These are phyloP conservation scores for Seiridium unicorne DNA, from an alignment of 2,329 filamentous ascomycete genomes.

Conservation along the genomic window DNA sequence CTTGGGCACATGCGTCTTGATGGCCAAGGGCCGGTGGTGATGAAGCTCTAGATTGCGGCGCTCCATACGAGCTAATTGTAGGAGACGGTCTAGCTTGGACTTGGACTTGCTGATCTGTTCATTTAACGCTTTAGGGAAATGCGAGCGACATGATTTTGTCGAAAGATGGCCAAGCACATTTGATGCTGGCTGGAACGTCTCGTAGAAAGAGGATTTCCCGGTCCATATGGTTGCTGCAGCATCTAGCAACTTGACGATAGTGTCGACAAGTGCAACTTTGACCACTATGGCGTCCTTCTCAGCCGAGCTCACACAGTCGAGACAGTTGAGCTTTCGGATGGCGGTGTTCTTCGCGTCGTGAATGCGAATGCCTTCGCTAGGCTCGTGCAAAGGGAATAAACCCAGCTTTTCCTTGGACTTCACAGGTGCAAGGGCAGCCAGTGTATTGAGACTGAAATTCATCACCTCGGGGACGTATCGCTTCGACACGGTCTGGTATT, in stretches of 20 bases:
- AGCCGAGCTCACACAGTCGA: slow-evolving; percentile 46
- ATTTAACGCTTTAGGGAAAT: slow-evolving; percentile 44
- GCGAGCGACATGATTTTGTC: slow-evolving; percentile 48
- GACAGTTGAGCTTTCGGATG: slow-evolving; percentile 56
- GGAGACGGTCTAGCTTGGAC: slow-evolving; percentile 49
- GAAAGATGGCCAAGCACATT: slow-evolving; percentile 60
- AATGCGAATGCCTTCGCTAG: slow-evolving; percentile 50
- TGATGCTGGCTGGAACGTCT: slow-evolving; percentile 70
- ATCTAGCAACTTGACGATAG: slow-evolving; percentile 64
- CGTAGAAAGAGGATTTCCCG: slow-evolving; percentile 69
- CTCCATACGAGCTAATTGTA: slow-evolving; percentile 60
- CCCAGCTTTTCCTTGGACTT: slow-evolving; percentile 46
- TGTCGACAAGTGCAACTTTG: slow-evolving; percentile 58
- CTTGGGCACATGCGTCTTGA: slow-evolving; percentile 85
- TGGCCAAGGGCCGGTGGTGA: slow-evolving; percentile 82
- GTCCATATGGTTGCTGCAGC: slow-evolving; percentile 72
- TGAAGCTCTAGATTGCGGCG: slow-evolving; percentile 85
- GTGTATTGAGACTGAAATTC: slow-evolving; percentile 74
- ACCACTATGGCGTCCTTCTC: slow-evolving; percentile 29
- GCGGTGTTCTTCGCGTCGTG: slow-evolving; percentile 36
- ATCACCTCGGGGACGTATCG: slow-evolving; percentile 87
- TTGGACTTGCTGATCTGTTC: slow-evolving; percentile 40
- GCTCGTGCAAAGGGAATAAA: slow-evolving; percentile 61
- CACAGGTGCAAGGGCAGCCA: slow-evolving; percentile 64
- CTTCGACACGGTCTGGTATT: slow-evolving; percentile 82